Conservation (phyloP, 768 basidiomycete species). For the Agaricus sinodeliciosus region DNA sequence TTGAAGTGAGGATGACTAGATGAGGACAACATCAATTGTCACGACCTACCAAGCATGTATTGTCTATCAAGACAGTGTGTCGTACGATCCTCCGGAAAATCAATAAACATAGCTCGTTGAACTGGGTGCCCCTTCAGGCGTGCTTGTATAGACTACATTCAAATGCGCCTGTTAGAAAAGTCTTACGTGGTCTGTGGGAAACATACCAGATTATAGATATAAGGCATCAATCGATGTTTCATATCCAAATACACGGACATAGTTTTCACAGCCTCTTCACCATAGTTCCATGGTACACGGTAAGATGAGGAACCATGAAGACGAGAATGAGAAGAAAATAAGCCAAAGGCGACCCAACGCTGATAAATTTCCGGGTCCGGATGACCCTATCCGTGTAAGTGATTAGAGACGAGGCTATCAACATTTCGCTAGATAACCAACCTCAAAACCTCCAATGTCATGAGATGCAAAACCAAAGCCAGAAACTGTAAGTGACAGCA, state of each 20-base stretch:
- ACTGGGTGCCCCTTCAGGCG: slow-evolving; percentile 47
- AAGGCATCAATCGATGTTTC: slow-evolving; percentile 72
- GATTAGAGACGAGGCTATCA: neutral
- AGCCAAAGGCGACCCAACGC: slow-evolving; percentile 71
- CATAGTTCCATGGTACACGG: slow-evolving; percentile 73
- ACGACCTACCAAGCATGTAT: slow-evolving; percentile 37
- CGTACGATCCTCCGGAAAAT: slow-evolving; percentile 53
- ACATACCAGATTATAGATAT: slow-evolving; percentile 51
- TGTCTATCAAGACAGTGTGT: slow-evolving; percentile 56
- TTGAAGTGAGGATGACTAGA: neutral
- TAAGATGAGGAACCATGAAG: slow-evolving; percentile 70
- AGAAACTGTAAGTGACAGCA: slow-evolving; percentile 56
- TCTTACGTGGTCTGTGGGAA: neutral
- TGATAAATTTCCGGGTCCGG: slow-evolving; percentile 65
- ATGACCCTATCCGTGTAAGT: slow-evolving; percentile 36
- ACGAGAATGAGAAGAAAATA: slow-evolving; percentile 72
- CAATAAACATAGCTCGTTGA: slow-evolving; percentile 61
- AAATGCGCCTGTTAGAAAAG: neutral
- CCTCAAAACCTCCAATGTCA: slow-evolving; percentile 77
- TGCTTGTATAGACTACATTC: slow-evolving; percentile 44
- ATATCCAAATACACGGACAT: slow-evolving; percentile 57
- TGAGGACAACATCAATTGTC: neutral
- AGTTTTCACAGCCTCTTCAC: slow-evolving; percentile 58
- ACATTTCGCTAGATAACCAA: slow-evolving; percentile 15
- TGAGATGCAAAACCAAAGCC: slow-evolving; percentile 71